Conservation (phyloP, 106 monocot species). For the Narthecium ossifragum region DNA sequence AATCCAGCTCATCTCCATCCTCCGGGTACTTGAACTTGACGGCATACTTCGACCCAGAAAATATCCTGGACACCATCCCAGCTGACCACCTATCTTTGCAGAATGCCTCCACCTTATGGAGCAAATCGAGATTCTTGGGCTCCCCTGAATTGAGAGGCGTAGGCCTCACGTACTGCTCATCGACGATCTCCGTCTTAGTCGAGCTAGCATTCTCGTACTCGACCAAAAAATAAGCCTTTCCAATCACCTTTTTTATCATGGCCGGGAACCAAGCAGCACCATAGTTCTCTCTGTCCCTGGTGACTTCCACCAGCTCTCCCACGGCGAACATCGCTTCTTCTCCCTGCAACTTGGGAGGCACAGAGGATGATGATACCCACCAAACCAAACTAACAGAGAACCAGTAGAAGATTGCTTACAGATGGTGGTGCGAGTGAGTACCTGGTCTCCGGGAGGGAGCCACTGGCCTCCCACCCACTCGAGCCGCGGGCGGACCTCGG, state of each 20-base stretch:
- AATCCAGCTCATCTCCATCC: conserved; percentile 4
- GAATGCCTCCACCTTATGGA: conserved; percentile 32
- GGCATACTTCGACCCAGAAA: conserved; percentile 7
- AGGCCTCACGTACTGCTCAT: conserved; percentile 26
- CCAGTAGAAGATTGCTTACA: too few species aligned
- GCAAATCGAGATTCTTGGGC: not conserved
- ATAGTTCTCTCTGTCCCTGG: conserved; percentile 11
- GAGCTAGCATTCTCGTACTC: conserved; percentile 16
- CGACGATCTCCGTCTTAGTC: conserved; percentile 22
- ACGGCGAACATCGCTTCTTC: conserved; percentile 2
- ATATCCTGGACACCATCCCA: conserved; percentile 11
- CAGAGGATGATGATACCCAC: too few species aligned
- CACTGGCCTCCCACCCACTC: conserved; percentile 3
- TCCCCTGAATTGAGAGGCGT: not conserved
- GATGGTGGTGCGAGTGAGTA: not conserved
- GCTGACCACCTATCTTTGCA: conserved; percentile 21
- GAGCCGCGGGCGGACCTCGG: conserved; percentile 7
- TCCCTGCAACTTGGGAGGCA: too few species aligned
- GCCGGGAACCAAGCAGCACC: conserved; percentile 25
- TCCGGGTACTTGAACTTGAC: conserved; percentile 7
- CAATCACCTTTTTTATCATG: conserved; percentile 20
- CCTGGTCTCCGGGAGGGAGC: not conserved
- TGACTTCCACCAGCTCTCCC: conserved; percentile 39
- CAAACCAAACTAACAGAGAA: too few species aligned
- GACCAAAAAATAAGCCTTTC: conserved; percentile 20